Base-by-base conservation (phyloP, 148 eudicot genomes). In the Drosera capensis region DNA sequence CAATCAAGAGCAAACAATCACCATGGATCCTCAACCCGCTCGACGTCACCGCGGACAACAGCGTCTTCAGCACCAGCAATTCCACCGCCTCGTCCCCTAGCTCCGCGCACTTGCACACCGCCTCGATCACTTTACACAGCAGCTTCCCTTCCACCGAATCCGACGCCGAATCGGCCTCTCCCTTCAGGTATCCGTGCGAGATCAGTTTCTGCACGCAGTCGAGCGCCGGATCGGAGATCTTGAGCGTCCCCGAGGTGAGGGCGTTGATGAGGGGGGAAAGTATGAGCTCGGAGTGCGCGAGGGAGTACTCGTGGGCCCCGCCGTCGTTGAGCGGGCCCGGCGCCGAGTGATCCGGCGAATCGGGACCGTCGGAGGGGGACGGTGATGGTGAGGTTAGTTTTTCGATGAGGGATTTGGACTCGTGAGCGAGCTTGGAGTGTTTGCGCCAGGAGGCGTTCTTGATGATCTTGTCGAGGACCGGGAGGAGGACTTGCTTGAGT, bases 371-470 rank as follows among this genome's bases (percentile, higher is more conserved):
- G 17, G 41, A 25, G 17, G 62, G 68, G 1, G 65, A 26, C 2
- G 57, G 47, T 0, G 66, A 71, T 18, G 4, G 4, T 28, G 31
- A 28, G 31, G 14, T 65, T 56, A 87, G 67, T 36, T 46, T 57
- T 2, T 78, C 77, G 50, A 83, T 54, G 11, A 88, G 66, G 26
- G 92, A 68, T 69, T 88, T 88, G 45, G 79, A 80, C 31, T 77
- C 66, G 35, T 79, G 74, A 28, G 60, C 71, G 43, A 88, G 78
- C 52, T 83, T 88, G 13, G 92, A 74, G 64, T 83, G 77, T 31
- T 83, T 83, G 11, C 87, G 81, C 97, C 97, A 88, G 0, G 97
- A 80, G n/a, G 73, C 74, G 53, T 67, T 83, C 29, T 78, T 83
- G 65, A 83, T 75, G 63, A 88, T 78, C 56, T 78, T 80, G 26